Conservation (phyloP, 805 yeast genomes). For the Metschnikowia vanudenii region DNA sequence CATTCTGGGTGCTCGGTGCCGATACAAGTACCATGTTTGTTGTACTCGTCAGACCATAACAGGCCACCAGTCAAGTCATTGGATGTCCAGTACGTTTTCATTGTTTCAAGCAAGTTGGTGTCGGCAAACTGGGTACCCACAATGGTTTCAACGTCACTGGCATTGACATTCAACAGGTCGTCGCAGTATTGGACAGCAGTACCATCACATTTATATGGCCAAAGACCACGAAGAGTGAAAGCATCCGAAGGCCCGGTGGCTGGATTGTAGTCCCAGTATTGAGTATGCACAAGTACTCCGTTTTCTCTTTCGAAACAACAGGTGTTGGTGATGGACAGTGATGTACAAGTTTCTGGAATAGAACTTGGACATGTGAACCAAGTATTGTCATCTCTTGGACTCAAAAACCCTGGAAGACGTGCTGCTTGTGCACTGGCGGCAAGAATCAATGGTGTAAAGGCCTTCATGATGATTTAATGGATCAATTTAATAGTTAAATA, state of each 20-base stretch:
- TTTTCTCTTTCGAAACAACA: conserved; percentile 43
- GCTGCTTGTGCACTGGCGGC: conserved; percentile 2
- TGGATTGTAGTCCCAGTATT: conserved; percentile 39
- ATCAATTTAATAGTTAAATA: no score
- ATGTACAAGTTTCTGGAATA: conserved; percentile 28
- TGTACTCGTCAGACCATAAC: conserved; percentile 44
- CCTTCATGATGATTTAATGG: background rate
- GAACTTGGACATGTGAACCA: conserved; percentile 3
- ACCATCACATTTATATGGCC: conserved; percentile 44
- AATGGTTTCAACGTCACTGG: conserved; percentile 24
- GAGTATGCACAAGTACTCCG: conserved; percentile 42
- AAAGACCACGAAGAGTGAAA: conserved; percentile 43
- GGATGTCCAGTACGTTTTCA: conserved; percentile 25
- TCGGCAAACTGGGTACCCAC: conserved; percentile 28
- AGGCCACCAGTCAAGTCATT: conserved; percentile 32
- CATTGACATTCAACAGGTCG: conserved; percentile 24
- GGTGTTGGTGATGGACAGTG: conserved; percentile 46
- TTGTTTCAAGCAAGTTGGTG: conserved; percentile 25
- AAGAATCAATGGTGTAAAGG: background rate
- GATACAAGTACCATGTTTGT: conserved; percentile 45
- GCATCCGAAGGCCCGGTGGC: conserved; percentile 31
- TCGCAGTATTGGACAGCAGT: conserved; percentile 36
- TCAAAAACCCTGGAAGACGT: background rate
- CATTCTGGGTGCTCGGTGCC: conserved; percentile 37
- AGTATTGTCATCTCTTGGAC: background rate